Percentiles rank a stretch among this genome's conserved stretches.
Evolutionary conservation across 306 rosid species (phyloP).

Genomic region (Quercus robur): DNA sequence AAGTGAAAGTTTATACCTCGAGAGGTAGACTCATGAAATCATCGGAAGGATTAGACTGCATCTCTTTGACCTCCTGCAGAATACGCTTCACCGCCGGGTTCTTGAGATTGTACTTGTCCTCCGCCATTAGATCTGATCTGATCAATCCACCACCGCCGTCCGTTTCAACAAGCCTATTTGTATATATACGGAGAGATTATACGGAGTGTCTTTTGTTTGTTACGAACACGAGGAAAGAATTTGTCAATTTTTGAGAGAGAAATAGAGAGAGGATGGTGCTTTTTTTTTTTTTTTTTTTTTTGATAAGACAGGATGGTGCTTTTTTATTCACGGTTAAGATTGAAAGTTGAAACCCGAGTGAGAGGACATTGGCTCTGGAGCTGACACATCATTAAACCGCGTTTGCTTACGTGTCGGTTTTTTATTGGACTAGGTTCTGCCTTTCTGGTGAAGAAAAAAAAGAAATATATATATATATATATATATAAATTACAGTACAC

Average conservation of each 20-base stretch:
- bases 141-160: not conserved
- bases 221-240: no score
- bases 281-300: no score
- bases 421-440: conserved; percentile 3
- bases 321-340: no score
- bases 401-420: conserved; percentile 24
- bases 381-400: conserved; percentile 33
- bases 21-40: conserved; percentile 97
- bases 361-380: not conserved
- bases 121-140: conserved; percentile 39
- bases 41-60: conserved; percentile 90
- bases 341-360: no score
- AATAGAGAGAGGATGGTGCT: no score
- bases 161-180: not conserved
- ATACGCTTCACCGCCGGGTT: conserved; percentile 94
- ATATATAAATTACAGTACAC: no score
- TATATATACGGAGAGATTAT: not conserved
- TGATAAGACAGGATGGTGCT: no score
- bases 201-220: no score
- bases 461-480: no score
- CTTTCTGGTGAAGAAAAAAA: no score
- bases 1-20: conserved; percentile 42
- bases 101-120: conserved; percentile 78
- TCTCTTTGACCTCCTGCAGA: conserved; percentile 90
- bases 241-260: no score